Base-by-base conservation (phyloP, 2,329 filamentous ascomycete species). In the Fusarium nisikadoi region DNA sequence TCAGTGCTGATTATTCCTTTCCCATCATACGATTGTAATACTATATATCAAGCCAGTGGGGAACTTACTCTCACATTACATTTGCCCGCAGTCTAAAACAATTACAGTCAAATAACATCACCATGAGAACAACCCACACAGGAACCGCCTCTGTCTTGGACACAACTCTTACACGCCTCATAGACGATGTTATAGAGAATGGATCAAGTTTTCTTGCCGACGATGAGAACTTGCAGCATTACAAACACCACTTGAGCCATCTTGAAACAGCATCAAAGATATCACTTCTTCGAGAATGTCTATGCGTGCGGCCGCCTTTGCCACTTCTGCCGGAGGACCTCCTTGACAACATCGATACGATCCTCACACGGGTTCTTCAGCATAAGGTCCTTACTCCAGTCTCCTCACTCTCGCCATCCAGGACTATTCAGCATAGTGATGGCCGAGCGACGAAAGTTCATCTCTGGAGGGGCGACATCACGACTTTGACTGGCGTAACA, bases 381-480 rank as follows among this genome's bases (percentile, higher is more conserved):
- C 71, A 76, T 8, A 65, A 62, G 2, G 5, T 72, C 3, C 25
- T 71, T 3, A 73, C 71, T 0, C 23, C 59, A 3, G 16, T 59
- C 0, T 39, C 46, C 1, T 72, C 65, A 0, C 33, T 77, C 1
- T 33, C 41, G 0, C 54, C 70, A 5, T 27, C 6, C 8, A 27
- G 27, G 27, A 27, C 27, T 27, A 27, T 27, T 27, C 27, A 27
- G 27, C 27, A 27, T 27, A 27, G 6, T 27, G 27, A 27, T 27
- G 27, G 27, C 8, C 27, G 6, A 27, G 27, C 36, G 6, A 68
- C 58, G 1, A 68, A 55, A 0, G 9, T 77, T 10, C 39, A 27
- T 13, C 60, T 70, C 0, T 77, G 75, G 75, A 68, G 52, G 60
- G 75, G 75, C 4, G 75, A 77, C 13, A 76, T 77, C 8, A 76